phyloP scores from a whole-genome alignment of 2,329 filamentous ascomycete genomes.

The Pseudopithomyces maydicus region DNA sequence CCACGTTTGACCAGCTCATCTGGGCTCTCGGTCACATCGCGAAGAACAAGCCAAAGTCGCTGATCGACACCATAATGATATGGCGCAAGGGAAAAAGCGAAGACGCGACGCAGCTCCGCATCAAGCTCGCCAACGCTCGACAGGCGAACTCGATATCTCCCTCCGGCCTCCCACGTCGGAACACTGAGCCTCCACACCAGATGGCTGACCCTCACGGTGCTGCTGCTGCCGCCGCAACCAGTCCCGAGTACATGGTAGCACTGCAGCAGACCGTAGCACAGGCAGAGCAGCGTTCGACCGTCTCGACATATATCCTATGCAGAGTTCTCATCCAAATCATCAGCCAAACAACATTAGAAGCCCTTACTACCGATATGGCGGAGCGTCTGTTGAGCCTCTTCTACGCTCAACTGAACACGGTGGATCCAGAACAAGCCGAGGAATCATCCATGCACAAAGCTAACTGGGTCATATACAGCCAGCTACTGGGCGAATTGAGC shows the following conservation, averaged over 20 bases:
- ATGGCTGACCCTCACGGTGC: conserved; percentile 25
- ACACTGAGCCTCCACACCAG: conserved; percentile 43
- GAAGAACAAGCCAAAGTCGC: conserved; percentile 87
- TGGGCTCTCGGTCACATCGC: conserved; percentile 92
- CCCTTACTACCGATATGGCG: conserved; percentile 88
- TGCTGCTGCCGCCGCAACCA: conserved; percentile 29
- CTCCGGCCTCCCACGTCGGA: conserved; percentile 40
- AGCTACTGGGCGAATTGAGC: conserved; percentile 95
- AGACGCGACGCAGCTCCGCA: conserved; percentile 60
- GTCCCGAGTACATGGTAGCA: conserved; percentile 44
- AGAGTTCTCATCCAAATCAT: conserved; percentile 94
- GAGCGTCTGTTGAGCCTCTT: conserved; percentile 94
- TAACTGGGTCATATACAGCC: conserved; percentile 94
- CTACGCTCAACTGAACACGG: conserved; percentile 89
- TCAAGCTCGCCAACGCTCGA: conserved; percentile 38
- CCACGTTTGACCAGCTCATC: conserved; percentile 91
- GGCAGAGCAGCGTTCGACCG: conserved; percentile 86
- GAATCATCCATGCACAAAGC: conserved; percentile 83
- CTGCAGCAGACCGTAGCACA: conserved; percentile 75
- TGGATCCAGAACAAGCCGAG: conserved; percentile 79
- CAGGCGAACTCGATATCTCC: conserved; percentile 31
- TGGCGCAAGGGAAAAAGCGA: conserved; percentile 98
- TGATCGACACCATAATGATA: conserved; percentile 97
- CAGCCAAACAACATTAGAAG: conserved; percentile 80
- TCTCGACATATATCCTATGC: conserved; percentile 95